Percentiles rank a stretch among this genome's conserved stretches.
Conservation (phyloP, 441 rosid species). For the Cnidoscolus chayamansa region DNA sequence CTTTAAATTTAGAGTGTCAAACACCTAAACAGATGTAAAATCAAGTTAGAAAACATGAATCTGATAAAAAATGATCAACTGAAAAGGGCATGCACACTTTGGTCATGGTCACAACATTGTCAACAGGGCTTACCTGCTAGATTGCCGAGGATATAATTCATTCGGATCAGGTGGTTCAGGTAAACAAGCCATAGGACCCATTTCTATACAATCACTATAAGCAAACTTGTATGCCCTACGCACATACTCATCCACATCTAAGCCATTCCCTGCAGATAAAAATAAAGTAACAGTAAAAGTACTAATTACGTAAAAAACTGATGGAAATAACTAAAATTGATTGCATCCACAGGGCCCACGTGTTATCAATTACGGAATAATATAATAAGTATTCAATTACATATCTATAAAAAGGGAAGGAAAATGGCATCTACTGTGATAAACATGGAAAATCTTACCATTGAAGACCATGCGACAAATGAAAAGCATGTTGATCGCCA, state of each 20-base stretch:
- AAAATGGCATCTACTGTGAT: slow-evolving; percentile 23
- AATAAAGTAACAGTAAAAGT: slow-evolving; percentile 22
- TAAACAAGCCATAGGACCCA: slow-evolving; percentile 89
- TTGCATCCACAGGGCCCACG: slow-evolving; percentile 6
- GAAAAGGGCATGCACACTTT: background rate
- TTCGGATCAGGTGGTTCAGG: slow-evolving; percentile 97
- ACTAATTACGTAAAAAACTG: slow-evolving; percentile 11
- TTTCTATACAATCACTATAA: slow-evolving; percentile 92
- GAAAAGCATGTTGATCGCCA: slow-evolving; percentile 99
- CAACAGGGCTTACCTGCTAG: slow-evolving; percentile 61
- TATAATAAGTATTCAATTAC: slow-evolving; percentile 21
- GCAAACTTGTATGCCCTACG: slow-evolving; percentile 98
- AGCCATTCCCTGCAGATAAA: slow-evolving; percentile 75
- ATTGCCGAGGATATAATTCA: slow-evolving; percentile 93
- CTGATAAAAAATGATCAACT: slow-evolving; percentile 9
- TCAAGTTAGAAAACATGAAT: slow-evolving; percentile 14
- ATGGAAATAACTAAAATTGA: slow-evolving; percentile 19
- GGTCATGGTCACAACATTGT: slow-evolving; percentile 10
- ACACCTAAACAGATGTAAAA: slow-evolving; percentile 13
- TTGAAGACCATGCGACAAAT: slow-evolving; percentile 97
- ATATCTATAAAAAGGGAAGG: slow-evolving; percentile 16
- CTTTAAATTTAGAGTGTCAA: background rate
- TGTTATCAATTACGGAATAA: slow-evolving; percentile 16
- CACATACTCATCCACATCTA: slow-evolving; percentile 99
- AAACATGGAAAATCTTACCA: slow-evolving; percentile 53